phyloP scores from a whole-genome alignment of 2,329 filamentous ascomycete species.

The Neophaeococcomyces aloes region DNA sequence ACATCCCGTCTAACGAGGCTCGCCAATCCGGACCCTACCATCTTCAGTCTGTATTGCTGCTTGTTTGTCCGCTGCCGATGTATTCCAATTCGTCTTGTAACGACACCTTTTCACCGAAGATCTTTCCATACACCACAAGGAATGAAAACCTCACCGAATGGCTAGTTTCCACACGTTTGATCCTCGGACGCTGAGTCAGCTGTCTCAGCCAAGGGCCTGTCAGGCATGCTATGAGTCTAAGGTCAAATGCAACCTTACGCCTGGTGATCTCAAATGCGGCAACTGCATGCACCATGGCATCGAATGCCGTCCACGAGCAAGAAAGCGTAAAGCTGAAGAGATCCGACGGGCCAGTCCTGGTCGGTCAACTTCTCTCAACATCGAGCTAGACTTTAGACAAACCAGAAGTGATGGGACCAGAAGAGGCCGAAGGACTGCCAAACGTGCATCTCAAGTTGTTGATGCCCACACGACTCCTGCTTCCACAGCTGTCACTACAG shows the following conservation, averaged over 20 bases:
- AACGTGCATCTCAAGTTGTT: background rate
- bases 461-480: background rate
- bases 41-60: too few relatives aligned
- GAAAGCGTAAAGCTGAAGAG: constrained; percentile 6
- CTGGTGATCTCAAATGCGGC: constrained; percentile 1
- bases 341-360: background rate
- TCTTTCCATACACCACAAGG: background rate
- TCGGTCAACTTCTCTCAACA: background rate
- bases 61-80: too few relatives aligned
- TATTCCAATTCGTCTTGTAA: too few relatives aligned
- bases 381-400: background rate
- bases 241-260: constrained; percentile 7
- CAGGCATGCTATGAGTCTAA: constrained; percentile 10
- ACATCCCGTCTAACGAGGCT: too few relatives aligned
- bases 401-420: background rate
- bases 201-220: constrained; percentile 7
- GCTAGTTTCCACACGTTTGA: constrained; percentile 10
- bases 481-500: background rate
- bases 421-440: background rate
- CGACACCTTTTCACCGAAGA: too few relatives aligned
- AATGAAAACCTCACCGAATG: constrained; percentile 2
- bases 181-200: constrained; percentile 3
- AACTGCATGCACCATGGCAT: constrained; percentile 9
- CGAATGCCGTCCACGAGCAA: background rate
- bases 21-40: too few relatives aligned